Conservation (phyloP, 345 rosid species). For the Psidium guajava region DNA sequence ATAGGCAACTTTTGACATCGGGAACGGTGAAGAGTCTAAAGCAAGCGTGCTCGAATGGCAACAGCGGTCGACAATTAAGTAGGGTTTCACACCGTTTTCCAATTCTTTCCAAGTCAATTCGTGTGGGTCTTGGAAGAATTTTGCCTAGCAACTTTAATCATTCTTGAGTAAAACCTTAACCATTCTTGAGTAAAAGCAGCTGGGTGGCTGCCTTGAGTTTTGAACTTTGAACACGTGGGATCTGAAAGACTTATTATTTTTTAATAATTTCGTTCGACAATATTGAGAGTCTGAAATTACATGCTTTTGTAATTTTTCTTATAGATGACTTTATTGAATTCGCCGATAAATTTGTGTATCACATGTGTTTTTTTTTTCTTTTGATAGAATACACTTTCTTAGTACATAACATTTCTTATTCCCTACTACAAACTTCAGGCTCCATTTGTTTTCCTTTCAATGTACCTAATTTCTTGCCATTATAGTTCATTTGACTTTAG, state of each 20-base stretch:
- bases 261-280: not conserved
- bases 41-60: not conserved
- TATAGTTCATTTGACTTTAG: not conserved
- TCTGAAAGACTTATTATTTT: not conserved
- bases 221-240: not conserved
- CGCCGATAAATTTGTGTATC: not conserved
- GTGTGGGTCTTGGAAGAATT: not conserved
- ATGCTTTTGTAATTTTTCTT: not conserved
- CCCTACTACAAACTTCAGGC: not conserved
- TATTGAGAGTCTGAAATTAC: not conserved
- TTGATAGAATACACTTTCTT: not conserved
- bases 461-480: not conserved
- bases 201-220: not conserved
- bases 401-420: not conserved
- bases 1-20: not conserved
- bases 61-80: not conserved
- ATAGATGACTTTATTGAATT: not conserved
- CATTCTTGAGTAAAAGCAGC: not conserved
- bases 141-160: not conserved
- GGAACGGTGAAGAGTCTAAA: not conserved
- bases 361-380: not conserved
- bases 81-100: not conserved
- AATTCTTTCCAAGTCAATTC: not conserved
- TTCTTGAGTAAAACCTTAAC: not conserved
- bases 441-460: not conserved